Conservation (phyloP, 176 grass and related monocot species). For the Oryza glumipatula region DNA sequence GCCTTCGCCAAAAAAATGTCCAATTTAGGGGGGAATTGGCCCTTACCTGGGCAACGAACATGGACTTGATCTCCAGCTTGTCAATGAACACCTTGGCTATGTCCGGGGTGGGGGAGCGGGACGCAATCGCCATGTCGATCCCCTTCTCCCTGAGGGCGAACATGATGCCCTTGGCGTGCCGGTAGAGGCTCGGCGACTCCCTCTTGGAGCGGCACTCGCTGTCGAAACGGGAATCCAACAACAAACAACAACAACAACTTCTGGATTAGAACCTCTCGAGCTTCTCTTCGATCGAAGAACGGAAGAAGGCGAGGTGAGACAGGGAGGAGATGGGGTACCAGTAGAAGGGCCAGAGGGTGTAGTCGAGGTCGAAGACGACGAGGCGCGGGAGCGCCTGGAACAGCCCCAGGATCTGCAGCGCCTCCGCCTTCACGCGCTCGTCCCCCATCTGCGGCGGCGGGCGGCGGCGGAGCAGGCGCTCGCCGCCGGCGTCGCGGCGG, state of each 20-base stretch:
- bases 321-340: conserved; percentile 44
- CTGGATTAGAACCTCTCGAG: neutral
- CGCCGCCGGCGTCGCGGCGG: conserved; percentile 20
- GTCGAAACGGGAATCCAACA: conserved; percentile 14
- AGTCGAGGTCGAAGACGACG: conserved; percentile 98
- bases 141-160: conserved; percentile 95
- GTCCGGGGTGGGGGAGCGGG: conserved; percentile 78
- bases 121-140: conserved; percentile 83
- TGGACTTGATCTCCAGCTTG: conserved; percentile 74
- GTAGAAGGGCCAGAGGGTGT: conserved; percentile 99
- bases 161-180: conserved; percentile 86
- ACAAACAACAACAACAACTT: neutral
- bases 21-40: neutral
- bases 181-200: conserved; percentile 75
- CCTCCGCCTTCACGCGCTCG: conserved; percentile 77
- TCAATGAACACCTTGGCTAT: conserved; percentile 84
- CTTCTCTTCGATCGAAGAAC: neutral
- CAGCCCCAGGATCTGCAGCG: conserved; percentile 70
- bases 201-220: conserved; percentile 90
- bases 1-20: neutral
- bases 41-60: conserved; percentile 73
- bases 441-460: conserved; percentile 51
- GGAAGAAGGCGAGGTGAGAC: neutral
- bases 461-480: neutral
- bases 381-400: conserved; percentile 78